A percentile compares a stretch with the other conserved stretches of the same genome.
These are phyloP conservation scores for Grigorovia yakushimaensis DNA, from an alignment of 805 yeast genomes.

Conservation along the genomic window DNA sequence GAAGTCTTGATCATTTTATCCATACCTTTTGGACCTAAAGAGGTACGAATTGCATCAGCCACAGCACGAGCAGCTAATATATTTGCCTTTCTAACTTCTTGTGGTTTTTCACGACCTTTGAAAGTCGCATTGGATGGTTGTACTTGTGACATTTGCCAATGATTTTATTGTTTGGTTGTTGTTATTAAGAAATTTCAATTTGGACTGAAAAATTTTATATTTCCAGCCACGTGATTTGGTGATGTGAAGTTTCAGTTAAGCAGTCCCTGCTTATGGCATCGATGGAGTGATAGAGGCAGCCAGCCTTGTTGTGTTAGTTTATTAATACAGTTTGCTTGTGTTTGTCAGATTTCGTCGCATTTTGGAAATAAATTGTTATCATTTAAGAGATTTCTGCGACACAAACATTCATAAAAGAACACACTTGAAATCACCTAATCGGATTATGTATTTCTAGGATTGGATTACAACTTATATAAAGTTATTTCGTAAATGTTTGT, in stretches of 20 bases:
- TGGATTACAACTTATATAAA: too few species aligned
- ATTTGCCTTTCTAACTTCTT: slow-evolving; percentile 82
- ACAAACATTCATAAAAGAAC: too few species aligned
- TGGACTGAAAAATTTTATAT: neutral
- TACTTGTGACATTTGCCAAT: neutral
- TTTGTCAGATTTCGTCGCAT: too few species aligned
- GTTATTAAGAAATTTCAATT: neutral
- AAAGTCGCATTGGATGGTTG: slow-evolving; percentile 77
- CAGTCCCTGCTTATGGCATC: neutral
- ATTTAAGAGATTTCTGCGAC: too few species aligned
- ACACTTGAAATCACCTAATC: too few species aligned
- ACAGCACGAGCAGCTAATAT: slow-evolving; percentile 91
- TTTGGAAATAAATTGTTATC: too few species aligned
- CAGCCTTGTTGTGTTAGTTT: too few species aligned
- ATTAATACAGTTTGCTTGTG: too few species aligned
- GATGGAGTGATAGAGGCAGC: too few species aligned
- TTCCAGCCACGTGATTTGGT: neutral
- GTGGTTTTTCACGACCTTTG: slow-evolving; percentile 89
- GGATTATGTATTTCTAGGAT: too few species aligned
- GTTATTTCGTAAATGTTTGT: too few species aligned
- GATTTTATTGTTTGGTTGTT: neutral
- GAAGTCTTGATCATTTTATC: slow-evolving; percentile 97
- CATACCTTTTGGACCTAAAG: slow-evolving; percentile 98
- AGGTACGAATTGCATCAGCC: slow-evolving; percentile 89
- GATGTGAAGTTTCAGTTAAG: too few species aligned